These are phyloP conservation scores for Xylariales sp. DNA, from an alignment of 2,329 filamentous ascomycete species.

Conservation along the genomic window DNA sequence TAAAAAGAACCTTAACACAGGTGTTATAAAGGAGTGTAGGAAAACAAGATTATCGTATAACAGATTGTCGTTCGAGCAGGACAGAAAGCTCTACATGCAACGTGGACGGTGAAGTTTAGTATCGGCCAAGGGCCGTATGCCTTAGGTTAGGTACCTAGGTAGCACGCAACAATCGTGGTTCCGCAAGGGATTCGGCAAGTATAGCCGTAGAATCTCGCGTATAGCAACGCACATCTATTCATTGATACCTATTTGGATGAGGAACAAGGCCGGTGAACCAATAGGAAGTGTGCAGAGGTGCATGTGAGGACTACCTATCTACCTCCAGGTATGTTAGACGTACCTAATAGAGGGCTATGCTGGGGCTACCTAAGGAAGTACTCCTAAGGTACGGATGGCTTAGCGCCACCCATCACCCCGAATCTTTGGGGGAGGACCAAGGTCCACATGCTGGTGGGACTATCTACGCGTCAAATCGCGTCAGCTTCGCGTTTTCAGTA, in stretches of 20 bases:
- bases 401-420: background rate
- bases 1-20: conserved; percentile 2
- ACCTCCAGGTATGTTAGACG: background rate
- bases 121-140: background rate
- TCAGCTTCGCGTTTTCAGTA: conserved; percentile 42
- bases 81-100: background rate
- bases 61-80: background rate
- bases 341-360: background rate
- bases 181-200: conserved; percentile 11
- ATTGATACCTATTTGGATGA: background rate
- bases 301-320: conserved; percentile 7
- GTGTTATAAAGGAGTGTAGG: background rate
- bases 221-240: too few relatives aligned
- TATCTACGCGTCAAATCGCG: conserved; percentile 43
- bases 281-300: conserved; percentile 1
- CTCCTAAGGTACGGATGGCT: background rate
- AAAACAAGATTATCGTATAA: background rate
- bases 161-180: too few relatives aligned
- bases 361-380: background rate
- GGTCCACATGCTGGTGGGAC: background rate
- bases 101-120: background rate
- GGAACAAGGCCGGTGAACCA: conserved; percentile 6
- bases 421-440: conserved; percentile 2
- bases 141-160: background rate
- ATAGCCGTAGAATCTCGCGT: conserved; percentile 13